Conservation (phyloP, 2,329 filamentous ascomycete species). For the Fusarium continuum region DNA sequence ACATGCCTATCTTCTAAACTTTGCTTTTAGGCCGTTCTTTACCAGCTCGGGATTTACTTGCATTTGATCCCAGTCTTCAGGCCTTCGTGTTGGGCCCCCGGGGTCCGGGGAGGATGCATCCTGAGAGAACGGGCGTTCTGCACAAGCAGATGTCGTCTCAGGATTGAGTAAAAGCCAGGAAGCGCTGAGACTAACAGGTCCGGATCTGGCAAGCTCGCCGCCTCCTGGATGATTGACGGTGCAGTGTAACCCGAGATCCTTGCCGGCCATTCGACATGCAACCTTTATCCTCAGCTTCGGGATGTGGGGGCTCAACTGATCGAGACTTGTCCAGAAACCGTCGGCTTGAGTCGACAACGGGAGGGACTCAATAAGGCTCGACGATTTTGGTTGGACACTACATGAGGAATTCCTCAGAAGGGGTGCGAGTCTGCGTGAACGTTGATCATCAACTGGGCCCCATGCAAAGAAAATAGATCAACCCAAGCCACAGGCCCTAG, state of each 20-base stretch:
- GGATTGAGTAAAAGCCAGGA: constrained; percentile 3
- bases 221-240: constrained; percentile 21
- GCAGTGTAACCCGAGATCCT: constrained; percentile 29
- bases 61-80: constrained; percentile 35
- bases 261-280: constrained; percentile 17
- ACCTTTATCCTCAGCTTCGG: constrained; percentile 20
- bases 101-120: constrained; percentile 21
- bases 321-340: constrained; percentile 3
- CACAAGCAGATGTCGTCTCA: constrained; percentile 21
- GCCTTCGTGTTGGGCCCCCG: constrained; percentile 5
- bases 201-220: constrained; percentile 11
- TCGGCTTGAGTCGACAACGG: neutral
- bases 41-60: constrained; percentile 35
- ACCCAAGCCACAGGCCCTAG: constrained; percentile 26
- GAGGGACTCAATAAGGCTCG: neutral
- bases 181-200: constrained; percentile 13
- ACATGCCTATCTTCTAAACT: constrained; percentile 11
- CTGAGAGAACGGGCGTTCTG: constrained; percentile 8
- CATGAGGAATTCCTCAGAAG: neutral
- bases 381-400: constrained; percentile 4
- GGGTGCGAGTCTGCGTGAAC: constrained; percentile 11
- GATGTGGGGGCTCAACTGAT: constrained; percentile 15
- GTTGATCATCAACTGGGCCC: constrained; percentile 18
- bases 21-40: constrained; percentile 33
- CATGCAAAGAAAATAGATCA: constrained; percentile 19